Conservation (phyloP, 2,329 filamentous ascomycete species). For the Colletotrichum sp. region DNA sequence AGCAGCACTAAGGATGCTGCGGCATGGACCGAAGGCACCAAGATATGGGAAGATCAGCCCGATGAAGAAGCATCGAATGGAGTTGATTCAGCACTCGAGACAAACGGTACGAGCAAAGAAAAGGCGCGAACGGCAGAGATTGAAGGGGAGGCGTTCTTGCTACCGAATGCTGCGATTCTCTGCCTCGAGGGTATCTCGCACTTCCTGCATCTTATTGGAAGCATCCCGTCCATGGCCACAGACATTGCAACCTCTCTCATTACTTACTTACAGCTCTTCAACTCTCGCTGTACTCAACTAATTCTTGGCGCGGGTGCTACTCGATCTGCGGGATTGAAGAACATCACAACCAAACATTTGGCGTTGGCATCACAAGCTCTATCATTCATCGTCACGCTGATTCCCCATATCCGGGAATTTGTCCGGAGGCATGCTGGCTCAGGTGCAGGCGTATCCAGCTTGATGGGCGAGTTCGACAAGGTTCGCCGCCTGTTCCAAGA, state of each 20-base stretch:
- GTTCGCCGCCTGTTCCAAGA: slow-evolving; percentile 84
- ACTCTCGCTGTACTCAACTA: slow-evolving; percentile 93
- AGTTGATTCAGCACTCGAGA: slow-evolving; percentile 39
- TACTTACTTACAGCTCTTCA: slow-evolving; percentile 90
- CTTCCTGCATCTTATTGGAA: slow-evolving; percentile 82
- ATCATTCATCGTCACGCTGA: slow-evolving; percentile 83
- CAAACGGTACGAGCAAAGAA: slow-evolving; percentile 61
- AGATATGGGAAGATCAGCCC: slow-evolving; percentile 54
- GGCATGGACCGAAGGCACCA: slow-evolving; percentile 67
- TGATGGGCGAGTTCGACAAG: slow-evolving; percentile 89
- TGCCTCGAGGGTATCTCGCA: slow-evolving; percentile 83
- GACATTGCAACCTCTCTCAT: slow-evolving; percentile 82
- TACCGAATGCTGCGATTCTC: slow-evolving; percentile 82
- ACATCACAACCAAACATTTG: slow-evolving; percentile 95
- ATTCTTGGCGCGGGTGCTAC: slow-evolving; percentile 95
- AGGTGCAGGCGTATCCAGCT: slow-evolving; percentile 54
- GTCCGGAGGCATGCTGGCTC: slow-evolving; percentile 75
- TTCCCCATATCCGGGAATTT: slow-evolving; percentile 91
- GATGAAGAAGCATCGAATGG: slow-evolving; percentile 17
- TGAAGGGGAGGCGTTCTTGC: slow-evolving; percentile 83
- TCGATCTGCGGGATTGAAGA: slow-evolving; percentile 85
- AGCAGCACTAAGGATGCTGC: slow-evolving; percentile 74
- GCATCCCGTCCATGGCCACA: slow-evolving; percentile 86
- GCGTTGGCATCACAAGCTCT: slow-evolving; percentile 90
- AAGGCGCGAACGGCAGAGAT: slow-evolving; percentile 77